These are phyloP conservation scores for Rhodosporidiobolus odoratus DNA, from an alignment of 768 basidiomycete genomes.

Conservation along the genomic window DNA sequence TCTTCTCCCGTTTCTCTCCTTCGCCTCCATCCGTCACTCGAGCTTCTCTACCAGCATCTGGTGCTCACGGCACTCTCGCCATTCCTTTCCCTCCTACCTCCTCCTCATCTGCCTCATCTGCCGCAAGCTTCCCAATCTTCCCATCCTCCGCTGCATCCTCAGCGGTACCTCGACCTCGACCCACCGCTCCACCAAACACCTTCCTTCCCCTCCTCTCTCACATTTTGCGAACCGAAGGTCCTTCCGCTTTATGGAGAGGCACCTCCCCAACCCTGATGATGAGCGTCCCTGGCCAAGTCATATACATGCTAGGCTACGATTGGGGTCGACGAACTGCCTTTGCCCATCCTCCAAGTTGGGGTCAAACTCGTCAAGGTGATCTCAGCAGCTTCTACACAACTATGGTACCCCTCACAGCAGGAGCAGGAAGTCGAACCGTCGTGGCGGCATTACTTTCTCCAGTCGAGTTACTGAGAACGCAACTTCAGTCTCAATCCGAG, in stretches of 20 bases:
- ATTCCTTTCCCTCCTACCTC: neutral
- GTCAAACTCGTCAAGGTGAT: neutral
- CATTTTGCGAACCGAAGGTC: constrained; percentile 74
- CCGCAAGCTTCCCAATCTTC: constrained; percentile 8
- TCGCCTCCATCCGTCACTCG: constrained; percentile 37
- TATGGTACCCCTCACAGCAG: constrained; percentile 69
- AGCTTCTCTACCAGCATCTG: constrained; percentile 20
- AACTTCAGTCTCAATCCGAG: constrained; percentile 75
- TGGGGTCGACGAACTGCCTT: constrained; percentile 53
- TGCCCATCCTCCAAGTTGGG: constrained; percentile 26
- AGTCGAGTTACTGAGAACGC: constrained; percentile 85
- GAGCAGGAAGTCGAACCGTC: constrained; percentile 71
- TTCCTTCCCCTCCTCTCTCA: constrained; percentile 77
- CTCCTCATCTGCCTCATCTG: neutral
- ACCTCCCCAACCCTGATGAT: constrained; percentile 85
- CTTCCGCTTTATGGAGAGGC: constrained; percentile 89
- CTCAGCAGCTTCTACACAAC: constrained; percentile 40
- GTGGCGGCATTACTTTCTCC: constrained; percentile 78
- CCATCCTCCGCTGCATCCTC: constrained; percentile 46
- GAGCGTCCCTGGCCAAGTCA: constrained; percentile 82
- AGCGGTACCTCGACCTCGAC: constrained; percentile 62
- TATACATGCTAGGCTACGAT: constrained; percentile 95
- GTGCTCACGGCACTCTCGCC: constrained; percentile 31
- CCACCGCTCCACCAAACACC: constrained; percentile 72
- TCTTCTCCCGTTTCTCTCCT: constrained; percentile 31